phyloP scores from a whole-genome alignment of 2,329 filamentous ascomycete species.

The Neofusicoccum sp. region DNA sequence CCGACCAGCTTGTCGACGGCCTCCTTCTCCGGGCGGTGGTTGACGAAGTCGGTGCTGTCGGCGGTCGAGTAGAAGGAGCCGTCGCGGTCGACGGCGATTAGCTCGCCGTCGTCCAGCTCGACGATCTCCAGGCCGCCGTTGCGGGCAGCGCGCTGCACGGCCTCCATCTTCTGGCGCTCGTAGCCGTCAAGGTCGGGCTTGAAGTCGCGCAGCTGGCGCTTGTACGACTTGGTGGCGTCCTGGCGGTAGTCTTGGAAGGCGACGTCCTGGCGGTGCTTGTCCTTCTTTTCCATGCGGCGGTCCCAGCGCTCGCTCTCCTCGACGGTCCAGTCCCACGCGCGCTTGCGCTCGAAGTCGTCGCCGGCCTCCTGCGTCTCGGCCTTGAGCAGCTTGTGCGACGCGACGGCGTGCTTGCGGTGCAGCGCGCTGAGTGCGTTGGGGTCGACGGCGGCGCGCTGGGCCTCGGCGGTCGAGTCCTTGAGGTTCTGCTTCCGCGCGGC shows the following conservation, averaged over 20 bases:
- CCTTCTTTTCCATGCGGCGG: slow-evolving; percentile 83
- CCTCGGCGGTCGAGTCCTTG: slow-evolving; percentile 44
- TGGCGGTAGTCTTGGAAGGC: slow-evolving; percentile 87
- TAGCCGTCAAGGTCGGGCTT: slow-evolving; percentile 81
- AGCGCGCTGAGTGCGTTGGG: slow-evolving; percentile 65
- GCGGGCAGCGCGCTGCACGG: slow-evolving; percentile 81
- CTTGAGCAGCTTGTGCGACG: slow-evolving; percentile 73
- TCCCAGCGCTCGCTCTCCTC: slow-evolving; percentile 75
- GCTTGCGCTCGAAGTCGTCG: slow-evolving; percentile 83
- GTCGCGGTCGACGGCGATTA: slow-evolving; percentile 90
- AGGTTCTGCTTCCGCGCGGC: slow-evolving; percentile 20
- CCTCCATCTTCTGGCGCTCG: slow-evolving; percentile 80
- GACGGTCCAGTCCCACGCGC: slow-evolving; percentile 18
- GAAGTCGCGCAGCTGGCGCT: slow-evolving; percentile 80
- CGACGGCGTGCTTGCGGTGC: slow-evolving; percentile 19
- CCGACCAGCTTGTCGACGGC: slow-evolving; percentile 85
- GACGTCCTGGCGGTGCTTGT: slow-evolving; percentile 77
- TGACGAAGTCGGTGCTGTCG: slow-evolving; percentile 76
- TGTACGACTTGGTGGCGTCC: slow-evolving; percentile 91
- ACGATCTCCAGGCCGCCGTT: slow-evolving; percentile 88
- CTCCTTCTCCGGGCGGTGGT: slow-evolving; percentile 84
- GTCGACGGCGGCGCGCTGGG: slow-evolving; percentile 44
- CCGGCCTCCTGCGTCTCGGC: slow-evolving; percentile 83
- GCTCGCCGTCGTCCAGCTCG: slow-evolving; percentile 91
- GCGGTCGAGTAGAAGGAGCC: slow-evolving; percentile 90